These are phyloP conservation scores for Eimeria tenella DNA, from an alignment of 169 alveolate species.

Conservation along the genomic window DNA sequence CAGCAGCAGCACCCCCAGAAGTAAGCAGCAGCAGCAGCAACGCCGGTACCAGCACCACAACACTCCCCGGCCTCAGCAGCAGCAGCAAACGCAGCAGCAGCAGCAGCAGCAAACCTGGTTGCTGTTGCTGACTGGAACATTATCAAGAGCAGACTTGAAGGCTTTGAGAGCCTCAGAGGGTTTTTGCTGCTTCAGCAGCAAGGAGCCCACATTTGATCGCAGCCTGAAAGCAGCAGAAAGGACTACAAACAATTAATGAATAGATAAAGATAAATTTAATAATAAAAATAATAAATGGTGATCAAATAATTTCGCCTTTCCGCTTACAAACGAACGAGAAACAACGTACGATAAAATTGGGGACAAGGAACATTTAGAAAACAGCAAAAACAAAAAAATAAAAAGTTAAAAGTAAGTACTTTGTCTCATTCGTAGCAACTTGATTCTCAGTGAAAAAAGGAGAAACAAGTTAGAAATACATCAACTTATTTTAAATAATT, in stretches of 20 bases:
- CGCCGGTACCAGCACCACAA: background rate
- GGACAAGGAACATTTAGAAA: too few species aligned
- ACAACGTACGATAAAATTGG: too few species aligned
- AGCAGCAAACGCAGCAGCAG: background rate
- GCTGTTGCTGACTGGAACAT: background rate
- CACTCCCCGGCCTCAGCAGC: background rate
- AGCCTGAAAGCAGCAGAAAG: slow-evolving; percentile 9
- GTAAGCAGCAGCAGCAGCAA: too few species aligned
- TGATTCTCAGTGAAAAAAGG: background rate
- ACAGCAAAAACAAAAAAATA: too few species aligned
- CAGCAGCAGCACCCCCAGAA: too few species aligned
- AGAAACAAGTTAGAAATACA: background rate
- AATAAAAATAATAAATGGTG: too few species aligned
- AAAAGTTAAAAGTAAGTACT: too few species aligned
- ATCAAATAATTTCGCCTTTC: too few species aligned
- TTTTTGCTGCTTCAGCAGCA: slow-evolving; percentile 62
- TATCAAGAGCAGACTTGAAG: slow-evolving; percentile 49
- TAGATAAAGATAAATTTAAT: too few species aligned
- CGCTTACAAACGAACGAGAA: too few species aligned
- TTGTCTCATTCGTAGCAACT: background rate
- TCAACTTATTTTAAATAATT: background rate
- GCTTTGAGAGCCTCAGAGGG: slow-evolving; percentile 37
- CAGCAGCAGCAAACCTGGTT: slow-evolving; percentile 5
- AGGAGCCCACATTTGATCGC: background rate
- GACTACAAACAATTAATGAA: too few species aligned